Conservation (phyloP, 2,329 filamentous ascomycete species). For the Xylariaceae sp. region DNA sequence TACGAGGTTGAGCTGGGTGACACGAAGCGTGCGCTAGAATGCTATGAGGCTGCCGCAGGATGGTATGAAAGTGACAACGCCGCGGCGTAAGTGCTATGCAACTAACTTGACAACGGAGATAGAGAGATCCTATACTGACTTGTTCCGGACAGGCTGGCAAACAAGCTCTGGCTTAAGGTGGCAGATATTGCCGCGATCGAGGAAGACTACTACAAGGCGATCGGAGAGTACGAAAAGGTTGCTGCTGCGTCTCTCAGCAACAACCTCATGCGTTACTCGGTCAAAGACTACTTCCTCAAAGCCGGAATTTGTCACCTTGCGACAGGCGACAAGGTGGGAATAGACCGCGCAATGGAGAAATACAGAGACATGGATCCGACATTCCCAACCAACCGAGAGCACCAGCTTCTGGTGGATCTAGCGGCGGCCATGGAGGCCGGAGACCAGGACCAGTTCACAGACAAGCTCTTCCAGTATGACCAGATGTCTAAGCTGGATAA, state of each 20-base stretch:
- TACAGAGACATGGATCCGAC: constrained; percentile 76
- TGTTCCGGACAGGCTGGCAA: constrained; percentile 58
- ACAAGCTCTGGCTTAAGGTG: constrained; percentile 90
- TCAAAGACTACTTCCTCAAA: constrained; percentile 95
- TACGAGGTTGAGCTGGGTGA: constrained; percentile 81
- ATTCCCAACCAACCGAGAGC: constrained; percentile 74
- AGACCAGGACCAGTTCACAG: constrained; percentile 78
- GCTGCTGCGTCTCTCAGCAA: constrained; percentile 75
- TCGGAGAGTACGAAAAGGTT: constrained; percentile 79
- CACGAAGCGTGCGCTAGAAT: constrained; percentile 70
- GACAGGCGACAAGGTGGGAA: constrained; percentile 68
- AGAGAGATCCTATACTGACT: too few species aligned
- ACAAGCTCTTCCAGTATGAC: constrained; percentile 85
- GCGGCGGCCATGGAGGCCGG: constrained; percentile 69
- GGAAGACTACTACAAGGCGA: constrained; percentile 78
- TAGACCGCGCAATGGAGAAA: constrained; percentile 73
- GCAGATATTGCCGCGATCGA: constrained; percentile 82
- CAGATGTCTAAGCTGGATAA: constrained; percentile 84
- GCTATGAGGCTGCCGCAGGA: constrained; percentile 78
- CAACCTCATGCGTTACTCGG: constrained; percentile 88
- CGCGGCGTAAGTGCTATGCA: constrained; percentile 58
- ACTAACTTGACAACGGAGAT: neutral
- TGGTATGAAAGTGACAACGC: constrained; percentile 91
- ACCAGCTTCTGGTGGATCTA: constrained; percentile 75
- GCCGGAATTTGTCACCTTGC: constrained; percentile 86